Evolutionary conservation across 768 basidiomycete species (phyloP).

Genomic region (Mycena capillaripes): DNA sequence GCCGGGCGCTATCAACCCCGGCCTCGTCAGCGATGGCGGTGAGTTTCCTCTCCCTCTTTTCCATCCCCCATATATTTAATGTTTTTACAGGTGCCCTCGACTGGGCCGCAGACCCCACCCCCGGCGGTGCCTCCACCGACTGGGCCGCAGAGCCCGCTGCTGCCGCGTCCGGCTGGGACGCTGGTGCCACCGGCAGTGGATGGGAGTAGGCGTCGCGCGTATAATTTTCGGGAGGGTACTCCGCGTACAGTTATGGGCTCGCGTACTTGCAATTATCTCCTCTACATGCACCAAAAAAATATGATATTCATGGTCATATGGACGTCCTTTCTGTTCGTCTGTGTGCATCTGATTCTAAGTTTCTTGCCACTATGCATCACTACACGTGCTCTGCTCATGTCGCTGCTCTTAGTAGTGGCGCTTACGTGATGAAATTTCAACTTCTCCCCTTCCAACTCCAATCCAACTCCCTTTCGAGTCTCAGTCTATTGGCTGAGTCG

Average conservation of each 20-base stretch:
- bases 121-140: constrained; percentile 67
- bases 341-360: too few species aligned
- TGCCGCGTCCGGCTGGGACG: constrained; percentile 60
- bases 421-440: too few species aligned
- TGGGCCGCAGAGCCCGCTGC: constrained; percentile 89
- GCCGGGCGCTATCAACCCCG: constrained; percentile 83
- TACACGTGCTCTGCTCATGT: too few species aligned
- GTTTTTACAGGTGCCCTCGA: constrained; percentile 73
- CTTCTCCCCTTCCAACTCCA: too few species aligned
- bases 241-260: too few species aligned
- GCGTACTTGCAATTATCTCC: neutral
- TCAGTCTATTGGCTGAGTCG: too few species aligned
- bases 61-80: neutral
- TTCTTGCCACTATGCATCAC: too few species aligned
- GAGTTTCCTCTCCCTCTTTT: constrained; percentile 36
- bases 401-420: too few species aligned
- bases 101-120: constrained; percentile 81
- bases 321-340: too few species aligned
- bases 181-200: constrained; percentile 48
- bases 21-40: constrained; percentile 76
- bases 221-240: neutral
- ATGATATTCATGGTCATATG: neutral
- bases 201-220: constrained; percentile 48
- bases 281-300: neutral
- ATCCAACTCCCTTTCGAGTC: too few species aligned